Evolutionary conservation across 2,329 filamentous ascomycete genomes (phyloP).

Genomic region (Sclerotinia spermophila): DNA sequence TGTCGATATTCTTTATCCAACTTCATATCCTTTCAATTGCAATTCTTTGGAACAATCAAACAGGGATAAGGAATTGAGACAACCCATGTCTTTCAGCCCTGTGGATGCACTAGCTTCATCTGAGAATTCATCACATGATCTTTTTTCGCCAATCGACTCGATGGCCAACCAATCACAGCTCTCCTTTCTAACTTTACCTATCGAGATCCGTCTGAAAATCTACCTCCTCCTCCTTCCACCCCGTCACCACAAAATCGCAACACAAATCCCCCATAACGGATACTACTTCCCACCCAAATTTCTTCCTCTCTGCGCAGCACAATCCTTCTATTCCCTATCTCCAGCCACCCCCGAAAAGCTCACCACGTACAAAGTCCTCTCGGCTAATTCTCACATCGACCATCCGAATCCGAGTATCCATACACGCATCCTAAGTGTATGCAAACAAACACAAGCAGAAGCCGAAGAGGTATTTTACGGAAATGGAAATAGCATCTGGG

Average conservation of each 20-base stretch:
- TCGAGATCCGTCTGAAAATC: constrained; percentile 34
- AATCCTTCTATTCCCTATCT: constrained; percentile 28
- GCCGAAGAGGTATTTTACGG: constrained; percentile 31
- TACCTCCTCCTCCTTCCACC: constrained; percentile 32
- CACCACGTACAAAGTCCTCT: constrained; percentile 33
- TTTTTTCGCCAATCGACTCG: neutral
- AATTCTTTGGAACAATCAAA: neutral
- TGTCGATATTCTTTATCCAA: constrained; percentile 22
- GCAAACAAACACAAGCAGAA: constrained; percentile 26
- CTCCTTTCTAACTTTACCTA: constrained; percentile 30
- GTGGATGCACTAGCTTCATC: neutral
- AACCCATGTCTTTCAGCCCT: constrained; percentile 10
- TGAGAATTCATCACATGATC: constrained; percentile 5
- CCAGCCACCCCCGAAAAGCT: constrained; percentile 19
- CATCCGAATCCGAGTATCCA: constrained; percentile 23
- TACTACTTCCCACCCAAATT: constrained; percentile 28
- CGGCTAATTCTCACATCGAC: constrained; percentile 24
- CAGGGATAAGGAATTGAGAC: neutral
- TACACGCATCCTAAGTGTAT: constrained; percentile 24
- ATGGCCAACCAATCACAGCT: constrained; percentile 17
- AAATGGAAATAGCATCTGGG: constrained; percentile 21
- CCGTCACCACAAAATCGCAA: constrained; percentile 31
- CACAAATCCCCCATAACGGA: constrained; percentile 32
- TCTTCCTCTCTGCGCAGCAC: constrained; percentile 20
- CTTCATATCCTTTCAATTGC: neutral